Base-by-base conservation (phyloP, 345 rosid genomes). In the Brassica incana region DNA sequence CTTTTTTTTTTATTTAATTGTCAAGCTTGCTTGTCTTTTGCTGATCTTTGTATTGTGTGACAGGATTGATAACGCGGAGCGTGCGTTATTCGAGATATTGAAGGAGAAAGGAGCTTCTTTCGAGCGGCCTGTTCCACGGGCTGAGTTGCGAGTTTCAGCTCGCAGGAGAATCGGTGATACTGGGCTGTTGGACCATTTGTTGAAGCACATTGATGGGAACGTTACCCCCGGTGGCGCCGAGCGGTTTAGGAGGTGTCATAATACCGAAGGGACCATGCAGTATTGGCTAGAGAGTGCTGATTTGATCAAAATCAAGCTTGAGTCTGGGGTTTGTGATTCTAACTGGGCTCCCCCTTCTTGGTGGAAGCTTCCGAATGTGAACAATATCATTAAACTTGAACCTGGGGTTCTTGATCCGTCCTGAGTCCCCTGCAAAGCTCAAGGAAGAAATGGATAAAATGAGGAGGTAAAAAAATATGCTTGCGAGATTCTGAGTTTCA, bases 221-320 rank as follows among this genome's bases (percentile, higher is more conserved):
- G 91, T 95, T 45, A 95, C 97, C 10, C 97, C 97, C 5, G 88
- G 90, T 71, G 97, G 97, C 79, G 63, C 78, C 29, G 94, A 92
- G 69, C 85, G 99, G 63, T 92, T 90, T 79, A 84, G 97, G 67
- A 91, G 99, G 68, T 91, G 97, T 84, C 87, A 88, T 83, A 91
- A 91, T 77, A 88, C 97, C 0, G 83, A 87, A 48, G 99, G 99
- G 60, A 73, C 78, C 32, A 91, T 95, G 97, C 88, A 90, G 78
- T 95, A 91, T 72, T 95, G 99, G 99, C 86, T 95, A 36, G 99
- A 95, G 85, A 89, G 84, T 85, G 91, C 97, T 68, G 95, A 92
- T 74, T 78, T 91, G 71, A 82, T 82, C 79, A 83, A 89, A 69
- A 82, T 87, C 40, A 88, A 85, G 73, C 87, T 62, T 64, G 97